phyloP scores from a whole-genome alignment of 2,329 filamentous ascomycete genomes.

The Teratosphaeria destructans region DNA sequence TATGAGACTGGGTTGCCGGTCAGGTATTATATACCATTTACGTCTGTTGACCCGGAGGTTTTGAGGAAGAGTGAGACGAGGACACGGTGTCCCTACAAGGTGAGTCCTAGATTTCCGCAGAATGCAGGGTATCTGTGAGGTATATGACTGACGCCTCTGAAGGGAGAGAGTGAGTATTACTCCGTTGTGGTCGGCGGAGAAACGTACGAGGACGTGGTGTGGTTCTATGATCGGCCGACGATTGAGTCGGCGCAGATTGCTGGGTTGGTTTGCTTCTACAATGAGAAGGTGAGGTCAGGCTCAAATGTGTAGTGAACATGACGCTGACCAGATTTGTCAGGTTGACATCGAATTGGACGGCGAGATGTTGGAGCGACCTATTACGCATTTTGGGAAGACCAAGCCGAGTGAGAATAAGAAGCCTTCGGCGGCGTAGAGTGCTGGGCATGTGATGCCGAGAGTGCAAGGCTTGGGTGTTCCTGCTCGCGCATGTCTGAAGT shows the following conservation, averaged over 20 bases:
- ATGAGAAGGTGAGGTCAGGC: slow-evolving; percentile 41
- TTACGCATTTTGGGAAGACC: slow-evolving; percentile 20
- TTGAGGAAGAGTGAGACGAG: slow-evolving; percentile 41
- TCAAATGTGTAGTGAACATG: neutral
- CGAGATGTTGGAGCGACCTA: slow-evolving; percentile 21
- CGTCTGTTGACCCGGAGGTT: slow-evolving; percentile 36
- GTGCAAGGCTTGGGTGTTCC: too few relatives aligned
- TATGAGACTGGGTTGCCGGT: slow-evolving; percentile 50
- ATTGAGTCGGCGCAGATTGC: slow-evolving; percentile 46
- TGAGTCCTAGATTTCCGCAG: neutral
- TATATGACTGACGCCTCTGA: neutral
- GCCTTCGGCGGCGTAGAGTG: slow-evolving; percentile 3
- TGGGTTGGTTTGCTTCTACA: slow-evolving; percentile 45
- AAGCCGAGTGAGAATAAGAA: slow-evolving; percentile 11
- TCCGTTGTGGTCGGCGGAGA: slow-evolving; percentile 36
- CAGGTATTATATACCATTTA: slow-evolving; percentile 50
- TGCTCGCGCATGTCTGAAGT: too few relatives aligned
- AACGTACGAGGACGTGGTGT: slow-evolving; percentile 43
- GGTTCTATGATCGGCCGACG: slow-evolving; percentile 52
- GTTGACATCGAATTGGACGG: slow-evolving; percentile 49
- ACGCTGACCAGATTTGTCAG: neutral
- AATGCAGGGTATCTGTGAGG: too few relatives aligned
- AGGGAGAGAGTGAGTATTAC: slow-evolving; percentile 53
- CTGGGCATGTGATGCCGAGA: neutral
- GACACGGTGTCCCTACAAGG: slow-evolving; percentile 57